Conservation (phyloP, 2,329 filamentous ascomycete genomes). For the Ophiostoma ulmi region DNA sequence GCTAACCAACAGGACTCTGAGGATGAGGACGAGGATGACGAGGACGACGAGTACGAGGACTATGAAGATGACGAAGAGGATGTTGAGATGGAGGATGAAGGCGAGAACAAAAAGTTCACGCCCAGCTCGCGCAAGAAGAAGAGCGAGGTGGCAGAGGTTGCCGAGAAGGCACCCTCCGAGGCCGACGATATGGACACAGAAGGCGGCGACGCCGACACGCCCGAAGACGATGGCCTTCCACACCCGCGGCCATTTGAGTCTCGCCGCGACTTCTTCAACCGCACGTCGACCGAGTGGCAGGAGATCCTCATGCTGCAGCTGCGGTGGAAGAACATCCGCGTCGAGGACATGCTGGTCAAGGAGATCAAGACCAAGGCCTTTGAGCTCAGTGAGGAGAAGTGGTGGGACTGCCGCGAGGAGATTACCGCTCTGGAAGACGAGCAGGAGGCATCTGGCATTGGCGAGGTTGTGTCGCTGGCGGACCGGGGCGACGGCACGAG, state of each 20-base stretch:
- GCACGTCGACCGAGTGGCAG: constrained; percentile 88
- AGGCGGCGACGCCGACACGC: constrained; percentile 54
- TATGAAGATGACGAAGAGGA: constrained; percentile 51
- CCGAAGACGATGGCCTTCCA: constrained; percentile 69
- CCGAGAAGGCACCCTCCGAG: constrained; percentile 40
- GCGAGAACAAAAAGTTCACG: constrained; percentile 44
- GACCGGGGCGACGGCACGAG: constrained; percentile 55
- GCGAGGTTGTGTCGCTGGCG: constrained; percentile 83
- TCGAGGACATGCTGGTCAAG: constrained; percentile 70
- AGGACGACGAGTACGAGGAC: constrained; percentile 56
- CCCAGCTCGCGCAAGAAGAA: constrained; percentile 56
- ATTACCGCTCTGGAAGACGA: constrained; percentile 88
- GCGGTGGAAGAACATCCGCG: constrained; percentile 60
- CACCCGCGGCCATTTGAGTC: constrained; percentile 80
- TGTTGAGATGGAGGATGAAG: constrained; percentile 45
- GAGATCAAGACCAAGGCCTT: constrained; percentile 91
- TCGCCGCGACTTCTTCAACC: constrained; percentile 83
- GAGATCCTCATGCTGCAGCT: constrained; percentile 73
- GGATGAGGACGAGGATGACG: constrained; percentile 56
- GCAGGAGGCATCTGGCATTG: constrained; percentile 90
- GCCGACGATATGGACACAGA: constrained; percentile 43
- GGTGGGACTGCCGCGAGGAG: constrained; percentile 98
- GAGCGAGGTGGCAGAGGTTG: constrained; percentile 39
- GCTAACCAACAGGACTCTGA: constrained; percentile 49
- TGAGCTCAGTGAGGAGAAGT: constrained; percentile 87